A percentile compares a stretch with the other conserved stretches of the same genome.
These are phyloP conservation scores for Aspergillus pseudoterreus DNA, from an alignment of 2,329 filamentous ascomycete genomes.

Conservation along the genomic window DNA sequence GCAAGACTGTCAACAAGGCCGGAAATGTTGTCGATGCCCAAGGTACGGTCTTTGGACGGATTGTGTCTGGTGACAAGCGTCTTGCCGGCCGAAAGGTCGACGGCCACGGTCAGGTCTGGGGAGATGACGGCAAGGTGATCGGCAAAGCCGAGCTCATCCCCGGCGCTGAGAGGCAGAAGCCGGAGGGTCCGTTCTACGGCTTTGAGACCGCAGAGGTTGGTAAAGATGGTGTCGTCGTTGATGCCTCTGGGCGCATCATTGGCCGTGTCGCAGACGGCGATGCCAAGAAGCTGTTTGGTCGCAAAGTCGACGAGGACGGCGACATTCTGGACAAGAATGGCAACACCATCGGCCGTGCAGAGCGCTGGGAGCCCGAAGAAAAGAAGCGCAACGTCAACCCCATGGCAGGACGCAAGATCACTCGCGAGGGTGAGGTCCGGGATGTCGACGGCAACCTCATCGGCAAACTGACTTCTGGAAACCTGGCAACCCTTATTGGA, in stretches of 20 bases:
- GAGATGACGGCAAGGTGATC: conserved; percentile 59
- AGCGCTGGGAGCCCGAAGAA: conserved; percentile 63
- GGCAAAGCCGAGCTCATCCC: conserved; percentile 56
- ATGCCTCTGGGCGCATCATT: conserved; percentile 35
- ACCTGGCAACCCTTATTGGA: conserved; percentile 40
- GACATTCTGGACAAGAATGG: conserved; percentile 66
- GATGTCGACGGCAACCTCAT: conserved; percentile 46
- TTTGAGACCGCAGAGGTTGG: conserved; percentile 55
- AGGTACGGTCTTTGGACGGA: conserved; percentile 56
- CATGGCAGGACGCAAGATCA: conserved; percentile 54
- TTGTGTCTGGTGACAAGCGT: conserved; percentile 55
- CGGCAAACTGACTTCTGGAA: conserved; percentile 44
- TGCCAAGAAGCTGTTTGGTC: conserved; percentile 60
- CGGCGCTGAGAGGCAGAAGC: conserved; percentile 45
- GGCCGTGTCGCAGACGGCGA: conserved; percentile 64
- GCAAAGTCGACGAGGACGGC: conserved; percentile 64
- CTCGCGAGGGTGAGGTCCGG: conserved; percentile 48
- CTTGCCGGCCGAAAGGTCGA: conserved; percentile 61
- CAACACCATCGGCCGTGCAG: conserved; percentile 63
- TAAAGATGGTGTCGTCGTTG: conserved; percentile 56
- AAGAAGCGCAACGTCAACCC: conserved; percentile 55
- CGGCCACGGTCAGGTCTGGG: conserved; percentile 61
- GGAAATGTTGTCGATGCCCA: conserved; percentile 60
- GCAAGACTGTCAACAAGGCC: conserved; percentile 61
- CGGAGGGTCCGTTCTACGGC: conserved; percentile 58